phyloP scores from a whole-genome alignment of 176 grass and related monocot genomes.

The Pontederia paniculata region DNA sequence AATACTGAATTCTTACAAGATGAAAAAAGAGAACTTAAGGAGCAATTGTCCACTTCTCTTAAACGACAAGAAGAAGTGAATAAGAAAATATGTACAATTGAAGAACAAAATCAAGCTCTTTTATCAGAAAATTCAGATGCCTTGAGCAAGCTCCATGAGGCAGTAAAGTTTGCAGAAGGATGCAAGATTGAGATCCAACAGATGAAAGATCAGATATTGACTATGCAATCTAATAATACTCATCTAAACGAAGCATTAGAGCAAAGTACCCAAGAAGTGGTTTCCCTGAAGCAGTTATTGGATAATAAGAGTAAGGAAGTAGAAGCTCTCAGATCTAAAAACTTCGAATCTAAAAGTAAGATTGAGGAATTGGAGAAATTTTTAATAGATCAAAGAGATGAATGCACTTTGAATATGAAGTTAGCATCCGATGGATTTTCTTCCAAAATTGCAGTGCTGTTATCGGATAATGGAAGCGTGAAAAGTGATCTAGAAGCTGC shows the following conservation, averaged over 20 bases:
- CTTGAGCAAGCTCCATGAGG: slow-evolving; percentile 17
- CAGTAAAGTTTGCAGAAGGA: slow-evolving; percentile 13
- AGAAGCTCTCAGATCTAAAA: slow-evolving; percentile 23
- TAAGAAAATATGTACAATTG: slow-evolving; percentile 14
- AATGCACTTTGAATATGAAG: slow-evolving; percentile 8
- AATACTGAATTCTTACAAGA: slow-evolving; percentile 9
- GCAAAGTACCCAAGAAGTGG: slow-evolving; percentile 37
- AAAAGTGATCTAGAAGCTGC: slow-evolving; percentile 32
- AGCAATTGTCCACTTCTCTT: slow-evolving; percentile 14
- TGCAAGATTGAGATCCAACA: slow-evolving; percentile 10
- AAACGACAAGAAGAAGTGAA: slow-evolving; percentile 39
- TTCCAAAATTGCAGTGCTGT: slow-evolving; percentile 32
- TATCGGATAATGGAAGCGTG: slow-evolving; percentile 43
- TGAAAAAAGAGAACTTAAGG: slow-evolving; percentile 17
- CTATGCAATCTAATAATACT: slow-evolving; percentile 9
- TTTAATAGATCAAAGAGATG: slow-evolving; percentile 11
- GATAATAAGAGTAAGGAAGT: slow-evolving; percentile 47
- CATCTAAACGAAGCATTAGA: slow-evolving; percentile 33
- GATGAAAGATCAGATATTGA: slow-evolving; percentile 17
- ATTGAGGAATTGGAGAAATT: slow-evolving; percentile 6
- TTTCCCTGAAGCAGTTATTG: slow-evolving; percentile 37
- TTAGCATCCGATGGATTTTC: slow-evolving; percentile 20
- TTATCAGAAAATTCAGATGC: slow-evolving; percentile 21
- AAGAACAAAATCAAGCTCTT: slow-evolving; percentile 39
- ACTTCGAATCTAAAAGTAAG: neutral